Conservation (phyloP, 805 yeast genomes). For the Ogataea nakhonphanomensis region DNA sequence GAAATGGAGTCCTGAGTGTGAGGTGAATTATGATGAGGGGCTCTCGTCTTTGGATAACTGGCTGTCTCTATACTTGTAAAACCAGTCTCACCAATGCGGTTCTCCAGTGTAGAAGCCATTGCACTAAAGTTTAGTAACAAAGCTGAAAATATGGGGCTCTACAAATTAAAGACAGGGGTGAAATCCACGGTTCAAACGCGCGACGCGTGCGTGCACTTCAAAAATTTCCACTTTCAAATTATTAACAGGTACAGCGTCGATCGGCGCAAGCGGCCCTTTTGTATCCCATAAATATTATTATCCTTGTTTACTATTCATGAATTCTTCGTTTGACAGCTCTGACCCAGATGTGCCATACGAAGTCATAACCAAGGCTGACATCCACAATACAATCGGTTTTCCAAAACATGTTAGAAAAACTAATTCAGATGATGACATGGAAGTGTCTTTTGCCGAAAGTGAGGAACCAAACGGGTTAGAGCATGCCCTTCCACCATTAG, state of each 20-base stretch:
- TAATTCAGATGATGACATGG: neutral
- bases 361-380: constrained; percentile 8
- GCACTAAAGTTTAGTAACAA: neutral
- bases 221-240: constrained; percentile 1
- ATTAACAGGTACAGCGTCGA: constrained; percentile 4
- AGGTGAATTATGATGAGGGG: constrained; percentile 16
- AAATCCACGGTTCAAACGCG: constrained; percentile 7
- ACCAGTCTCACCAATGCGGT: constrained; percentile 2
- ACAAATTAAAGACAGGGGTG: constrained; percentile 9
- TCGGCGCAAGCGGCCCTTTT: constrained; percentile 7
- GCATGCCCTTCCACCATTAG: neutral
- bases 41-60: constrained; percentile 5
- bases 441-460: neutral
- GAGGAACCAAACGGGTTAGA: neutral
- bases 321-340: constrained; percentile 13
- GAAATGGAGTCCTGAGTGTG: constrained; percentile 31
- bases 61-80: neutral
- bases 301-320: neutral
- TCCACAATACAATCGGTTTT: constrained; percentile 9
- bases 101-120: constrained; percentile 4
- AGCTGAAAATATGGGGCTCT: constrained; percentile 5
- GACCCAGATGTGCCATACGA: constrained; percentile 20
- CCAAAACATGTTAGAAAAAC: constrained; percentile 8
- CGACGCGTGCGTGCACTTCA: constrained; percentile 5
- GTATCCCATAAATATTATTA: neutral